Evolutionary conservation across 1,284 basidiomycete genomes (phyloP).

Genomic region (Moniliophthora roreri): DNA sequence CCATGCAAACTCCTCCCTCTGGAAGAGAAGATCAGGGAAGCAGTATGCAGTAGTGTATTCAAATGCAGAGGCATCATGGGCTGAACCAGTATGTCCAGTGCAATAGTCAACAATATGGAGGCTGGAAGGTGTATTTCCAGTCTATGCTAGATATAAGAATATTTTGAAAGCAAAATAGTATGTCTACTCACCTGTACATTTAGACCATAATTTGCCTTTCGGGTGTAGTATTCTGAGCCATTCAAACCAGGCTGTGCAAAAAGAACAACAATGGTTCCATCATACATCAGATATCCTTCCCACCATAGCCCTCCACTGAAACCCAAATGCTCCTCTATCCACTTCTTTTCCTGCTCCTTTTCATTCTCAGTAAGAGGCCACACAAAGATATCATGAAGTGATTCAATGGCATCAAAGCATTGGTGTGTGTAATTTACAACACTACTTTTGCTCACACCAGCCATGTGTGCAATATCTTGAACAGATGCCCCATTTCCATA

Average conservation of each 20-base stretch:
- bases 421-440: constrained; percentile 21
- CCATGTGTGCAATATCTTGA: constrained; percentile 26
- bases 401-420: no score
- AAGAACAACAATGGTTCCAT: constrained; percentile 19
- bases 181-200: constrained; percentile 36
- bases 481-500: constrained; percentile 29
- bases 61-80: no score
- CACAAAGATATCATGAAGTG: no score
- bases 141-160: constrained; percentile 21
- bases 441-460: no score
- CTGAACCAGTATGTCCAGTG: constrained; percentile 33
- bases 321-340: constrained; percentile 21
- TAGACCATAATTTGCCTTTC: constrained; percentile 32
- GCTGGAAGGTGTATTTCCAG: constrained; percentile 33
- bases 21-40: constrained; percentile 32
- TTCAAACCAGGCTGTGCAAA: constrained; percentile 20
- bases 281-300: constrained; percentile 20
- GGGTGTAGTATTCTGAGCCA: constrained; percentile 28
- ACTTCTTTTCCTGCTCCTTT: constrained; percentile 28
- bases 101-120: constrained; percentile 34
- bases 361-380: no score
- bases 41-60: constrained; percentile 26
- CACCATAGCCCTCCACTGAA: constrained; percentile 14
- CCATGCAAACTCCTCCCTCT: constrained; percentile 37
- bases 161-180: constrained; percentile 7